These are phyloP conservation scores for Volvox africanus DNA, from an alignment of 139 green algal genomes.

Conservation along the genomic window DNA sequence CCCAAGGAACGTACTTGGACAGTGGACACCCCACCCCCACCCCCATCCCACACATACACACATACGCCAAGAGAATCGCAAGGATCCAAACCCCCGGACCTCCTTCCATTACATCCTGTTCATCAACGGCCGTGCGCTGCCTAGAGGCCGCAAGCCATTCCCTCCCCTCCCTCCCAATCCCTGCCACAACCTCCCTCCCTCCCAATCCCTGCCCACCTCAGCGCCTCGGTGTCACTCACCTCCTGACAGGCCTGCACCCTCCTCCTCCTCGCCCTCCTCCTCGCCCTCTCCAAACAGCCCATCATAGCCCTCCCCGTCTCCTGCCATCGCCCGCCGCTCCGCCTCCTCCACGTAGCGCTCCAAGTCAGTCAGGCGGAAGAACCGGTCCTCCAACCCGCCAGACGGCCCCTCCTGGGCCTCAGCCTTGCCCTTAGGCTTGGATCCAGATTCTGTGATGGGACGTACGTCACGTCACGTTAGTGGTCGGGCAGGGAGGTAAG, in stretches of 20 bases:
- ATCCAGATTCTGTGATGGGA: background rate
- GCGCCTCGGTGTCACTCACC: background rate
- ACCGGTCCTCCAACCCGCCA: constrained; percentile 73
- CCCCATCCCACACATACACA: too few species aligned
- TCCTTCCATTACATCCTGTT: too few species aligned
- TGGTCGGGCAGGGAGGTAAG: too few species aligned
- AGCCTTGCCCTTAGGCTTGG: constrained; percentile 25
- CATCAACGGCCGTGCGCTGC: too few species aligned
- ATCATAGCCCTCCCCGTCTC: constrained; percentile 43
- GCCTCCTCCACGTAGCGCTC: constrained; percentile 90
- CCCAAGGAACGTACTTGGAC: too few species aligned
- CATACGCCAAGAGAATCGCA: too few species aligned
- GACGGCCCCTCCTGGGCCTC: constrained; percentile 35
- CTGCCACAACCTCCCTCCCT: background rate
- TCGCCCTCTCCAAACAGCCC: constrained; percentile 37
- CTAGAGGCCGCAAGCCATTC: background rate
- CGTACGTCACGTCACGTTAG: too few species aligned
- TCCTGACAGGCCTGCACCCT: constrained; percentile 9
- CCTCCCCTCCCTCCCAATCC: background rate
- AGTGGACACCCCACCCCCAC: too few species aligned
- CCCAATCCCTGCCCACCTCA: background rate
- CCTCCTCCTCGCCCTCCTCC: constrained; percentile 48
- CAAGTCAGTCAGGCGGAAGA: constrained; percentile 90
- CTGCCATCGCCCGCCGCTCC: constrained; percentile 70
- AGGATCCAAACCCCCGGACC: too few species aligned